phyloP scores from a whole-genome alignment of 371 early-diverging fungal genomes.

The Umbelopsis sp. region DNA sequence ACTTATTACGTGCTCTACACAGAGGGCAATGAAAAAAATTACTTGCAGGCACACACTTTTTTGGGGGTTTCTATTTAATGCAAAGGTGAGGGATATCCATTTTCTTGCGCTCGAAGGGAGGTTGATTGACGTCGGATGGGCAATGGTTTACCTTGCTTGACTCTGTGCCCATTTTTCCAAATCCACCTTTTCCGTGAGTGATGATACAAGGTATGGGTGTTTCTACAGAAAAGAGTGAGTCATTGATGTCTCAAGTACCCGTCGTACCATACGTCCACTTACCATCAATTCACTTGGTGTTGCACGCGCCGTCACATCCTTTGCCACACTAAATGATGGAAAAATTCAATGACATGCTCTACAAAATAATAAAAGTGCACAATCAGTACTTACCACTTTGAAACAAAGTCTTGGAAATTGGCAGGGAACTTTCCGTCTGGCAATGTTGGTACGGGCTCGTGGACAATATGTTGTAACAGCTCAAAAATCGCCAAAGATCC shows the following conservation, averaged over 20 bases:
- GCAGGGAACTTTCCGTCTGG: conserved; percentile 64
- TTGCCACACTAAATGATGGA: conserved; percentile 55
- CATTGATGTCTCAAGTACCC: too few species aligned
- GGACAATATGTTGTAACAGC: conserved; percentile 83
- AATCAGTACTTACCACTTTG: conserved; percentile 55
- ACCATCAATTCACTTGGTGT: conserved; percentile 60
- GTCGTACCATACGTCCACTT: conserved; percentile 15
- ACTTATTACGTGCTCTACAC: too few species aligned
- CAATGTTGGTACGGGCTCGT: conserved; percentile 79
- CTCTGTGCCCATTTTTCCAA: conserved; percentile 38
- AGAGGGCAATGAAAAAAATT: not conserved
- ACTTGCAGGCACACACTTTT: not conserved
- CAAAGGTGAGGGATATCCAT: conserved; percentile 8
- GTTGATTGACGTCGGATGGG: not conserved
- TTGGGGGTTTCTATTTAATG: not conserved
- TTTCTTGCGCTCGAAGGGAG: not conserved
- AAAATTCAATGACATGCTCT: not conserved
- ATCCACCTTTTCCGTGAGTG: conserved; percentile 36
- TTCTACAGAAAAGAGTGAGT: conserved; percentile 21
- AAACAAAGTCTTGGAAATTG: conserved; percentile 74
- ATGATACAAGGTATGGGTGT: conserved; percentile 35
- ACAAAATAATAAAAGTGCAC: not conserved
- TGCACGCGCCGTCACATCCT: conserved; percentile 64
- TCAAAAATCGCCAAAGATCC: conserved; percentile 81
- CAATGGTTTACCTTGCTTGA: conserved; percentile 5